Evolutionary conservation across 306 rosid genomes (phyloP).

Genomic region (Cyamopsis tetragonoloba): DNA sequence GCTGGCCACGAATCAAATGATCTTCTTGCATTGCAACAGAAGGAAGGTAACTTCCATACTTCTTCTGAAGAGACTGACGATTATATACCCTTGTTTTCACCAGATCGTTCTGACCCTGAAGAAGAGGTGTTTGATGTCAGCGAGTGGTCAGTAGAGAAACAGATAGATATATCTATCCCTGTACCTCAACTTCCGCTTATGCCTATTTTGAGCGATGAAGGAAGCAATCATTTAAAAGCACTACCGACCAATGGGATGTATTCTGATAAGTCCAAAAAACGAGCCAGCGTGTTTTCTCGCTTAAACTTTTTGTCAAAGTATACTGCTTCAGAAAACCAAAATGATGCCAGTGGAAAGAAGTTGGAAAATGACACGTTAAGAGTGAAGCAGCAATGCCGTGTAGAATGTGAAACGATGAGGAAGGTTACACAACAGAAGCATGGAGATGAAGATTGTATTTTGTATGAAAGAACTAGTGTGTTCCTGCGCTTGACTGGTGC

Average conservation of each 20-base stretch:
- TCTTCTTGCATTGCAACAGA: conserved; percentile 13
- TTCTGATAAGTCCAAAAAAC: conserved; percentile 16
- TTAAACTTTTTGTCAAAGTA: conserved; percentile 23
- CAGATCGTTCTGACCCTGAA: conserved; percentile 31
- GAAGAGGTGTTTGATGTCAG: background rate
- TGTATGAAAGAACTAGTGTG: conserved; percentile 19
- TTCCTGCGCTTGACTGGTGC: conserved; percentile 29
- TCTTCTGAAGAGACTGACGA: conserved; percentile 16
- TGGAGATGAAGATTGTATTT: background rate
- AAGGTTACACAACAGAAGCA: background rate
- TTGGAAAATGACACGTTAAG: background rate
- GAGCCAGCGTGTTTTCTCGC: conserved; percentile 43
- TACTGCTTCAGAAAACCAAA: background rate
- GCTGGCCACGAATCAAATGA: conserved; percentile 9
- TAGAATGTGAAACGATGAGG: background rate
- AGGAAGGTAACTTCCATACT: conserved; percentile 1
- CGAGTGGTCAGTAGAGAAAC: background rate
- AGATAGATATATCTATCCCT: conserved; percentile 13
- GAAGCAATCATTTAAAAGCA: background rate
- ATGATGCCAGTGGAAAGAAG: background rate
- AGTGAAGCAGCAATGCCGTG: background rate
- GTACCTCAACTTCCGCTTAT: conserved; percentile 10
- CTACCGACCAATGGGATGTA: conserved; percentile 17
- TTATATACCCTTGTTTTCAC: conserved; percentile 38
- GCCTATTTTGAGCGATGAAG: conserved; percentile 4